Base-by-base conservation (phyloP, 2,329 filamentous ascomycete genomes). In the Lachnellula hyalina region DNA sequence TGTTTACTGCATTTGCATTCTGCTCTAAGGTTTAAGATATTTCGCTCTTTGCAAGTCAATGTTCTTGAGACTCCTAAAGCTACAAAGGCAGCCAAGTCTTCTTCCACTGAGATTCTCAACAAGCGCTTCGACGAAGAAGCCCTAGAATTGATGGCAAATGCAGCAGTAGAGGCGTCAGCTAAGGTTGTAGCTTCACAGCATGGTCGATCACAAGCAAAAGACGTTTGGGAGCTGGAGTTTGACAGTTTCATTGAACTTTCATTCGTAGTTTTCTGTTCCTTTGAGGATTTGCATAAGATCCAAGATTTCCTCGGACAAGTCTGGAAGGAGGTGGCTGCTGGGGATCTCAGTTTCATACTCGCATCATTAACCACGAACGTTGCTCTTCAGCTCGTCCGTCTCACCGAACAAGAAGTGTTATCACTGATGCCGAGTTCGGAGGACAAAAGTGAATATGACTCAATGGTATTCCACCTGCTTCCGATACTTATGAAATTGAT, bases 331-430 rank as follows among this genome's bases (percentile, higher is more conserved):
- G 42, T 40, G 23, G 52, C 47, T n/a, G 35, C 23, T 28, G 45
- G 38, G 23, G 32, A 52, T 4, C 32, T 44, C 6, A 19, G 42
- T 23, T 32, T 49, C 4, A 52, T 59, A 55, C 57, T 59, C 62
- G 61, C 61, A 63, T 53, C 61, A 51, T 61, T 69, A 67, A 68
- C 67, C 25, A 53, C 51, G 3, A 52, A 53, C 54, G 47, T 25
- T 41, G 54, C 49, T 2, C 8, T 56, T 46, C 44, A 49, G 11
- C 9, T 49, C 23, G 44, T 52, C 14, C 49, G 49, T 36, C 17
- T 49, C 28, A 34, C 45, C 15, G 57, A 52, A 35, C 19, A 42
- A 34, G 36, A 51, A 23, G 45, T 52, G 19, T 12, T 52, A 38
- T 38, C 12, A 8, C 5, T 11, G n/a, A 5, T 7, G 36, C n/a